Conservation (phyloP, 1,284 basidiomycete genomes). For the Apiotrichum gracile region DNA sequence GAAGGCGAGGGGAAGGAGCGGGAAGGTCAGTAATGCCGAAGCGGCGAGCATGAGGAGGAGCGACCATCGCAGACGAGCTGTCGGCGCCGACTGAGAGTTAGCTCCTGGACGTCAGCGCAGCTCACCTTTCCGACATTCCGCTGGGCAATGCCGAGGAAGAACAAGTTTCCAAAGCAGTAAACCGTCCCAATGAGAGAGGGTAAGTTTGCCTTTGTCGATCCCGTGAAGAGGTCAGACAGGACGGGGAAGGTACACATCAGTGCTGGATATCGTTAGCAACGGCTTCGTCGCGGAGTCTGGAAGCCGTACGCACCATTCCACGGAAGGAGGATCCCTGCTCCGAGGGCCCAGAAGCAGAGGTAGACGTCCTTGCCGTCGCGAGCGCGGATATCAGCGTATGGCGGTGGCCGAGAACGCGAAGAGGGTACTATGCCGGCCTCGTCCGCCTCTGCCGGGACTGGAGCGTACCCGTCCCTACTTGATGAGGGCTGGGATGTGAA, state of each 20-base stretch:
- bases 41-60: conserved; percentile 31
- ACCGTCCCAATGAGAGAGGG: conserved; percentile 39
- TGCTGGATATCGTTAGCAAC: conserved; percentile 22
- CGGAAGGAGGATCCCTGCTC: conserved; percentile 42
- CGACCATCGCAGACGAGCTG: conserved; percentile 29
- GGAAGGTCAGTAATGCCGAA: conserved; percentile 32
- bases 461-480: neutral
- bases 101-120: neutral
- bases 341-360: conserved; percentile 42
- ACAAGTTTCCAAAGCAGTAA: conserved; percentile 44
- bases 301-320: conserved; percentile 43
- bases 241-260: conserved; percentile 45
- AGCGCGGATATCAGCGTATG: neutral
- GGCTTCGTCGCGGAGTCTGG: too few species aligned
- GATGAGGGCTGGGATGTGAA: too few species aligned
- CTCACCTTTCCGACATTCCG: conserved; percentile 36
- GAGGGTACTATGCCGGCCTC: neutral
- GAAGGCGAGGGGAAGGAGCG: conserved; percentile 36
- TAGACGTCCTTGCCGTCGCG: conserved; percentile 21
- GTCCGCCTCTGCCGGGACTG: conserved; percentile 1
- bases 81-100: conserved; percentile 32
- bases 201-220: conserved; percentile 26
- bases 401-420: neutral
- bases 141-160: conserved; percentile 45
- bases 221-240: conserved; percentile 33